Percentiles rank a stretch among this genome's conserved stretches.
Conservation (phyloP, 2,329 filamentous ascomycete genomes). For the Xylaria polymorpha region DNA sequence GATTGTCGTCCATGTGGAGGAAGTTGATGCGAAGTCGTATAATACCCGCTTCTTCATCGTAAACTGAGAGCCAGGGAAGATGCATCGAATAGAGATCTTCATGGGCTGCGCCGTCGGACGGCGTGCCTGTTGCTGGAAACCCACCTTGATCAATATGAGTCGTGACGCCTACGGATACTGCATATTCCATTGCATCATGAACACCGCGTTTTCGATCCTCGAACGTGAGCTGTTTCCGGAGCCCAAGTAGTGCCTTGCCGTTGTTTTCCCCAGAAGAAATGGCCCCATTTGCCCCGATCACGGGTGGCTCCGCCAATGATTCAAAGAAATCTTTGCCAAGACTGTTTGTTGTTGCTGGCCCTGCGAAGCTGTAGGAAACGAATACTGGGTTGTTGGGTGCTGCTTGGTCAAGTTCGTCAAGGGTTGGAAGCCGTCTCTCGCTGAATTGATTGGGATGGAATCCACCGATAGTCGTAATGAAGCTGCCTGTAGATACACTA, state of each 20-base stretch:
- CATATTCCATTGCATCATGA: slow-evolving; percentile 46
- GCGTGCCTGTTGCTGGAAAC: slow-evolving; percentile 44
- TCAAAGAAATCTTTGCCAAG: slow-evolving; percentile 43
- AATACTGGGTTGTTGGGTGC: slow-evolving; percentile 44
- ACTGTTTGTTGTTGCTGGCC: slow-evolving; percentile 45
- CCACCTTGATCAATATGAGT: slow-evolving; percentile 49
- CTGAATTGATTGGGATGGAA: slow-evolving; percentile 47
- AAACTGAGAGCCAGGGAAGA: slow-evolving; percentile 45
- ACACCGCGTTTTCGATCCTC: slow-evolving; percentile 44
- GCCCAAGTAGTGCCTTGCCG: slow-evolving; percentile 44
- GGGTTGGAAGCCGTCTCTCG: slow-evolving; percentile 45
- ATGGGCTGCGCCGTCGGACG: slow-evolving; percentile 43
- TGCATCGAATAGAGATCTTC: slow-evolving; percentile 47
- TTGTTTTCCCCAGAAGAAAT: slow-evolving; percentile 43
- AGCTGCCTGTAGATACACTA: slow-evolving; percentile 36
- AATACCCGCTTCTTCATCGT: slow-evolving; percentile 35
- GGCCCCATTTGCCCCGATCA: slow-evolving; percentile 39
- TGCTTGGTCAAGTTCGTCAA: slow-evolving; percentile 45
- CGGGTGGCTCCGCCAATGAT: slow-evolving; percentile 29
- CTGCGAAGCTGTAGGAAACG: slow-evolving; percentile 42
- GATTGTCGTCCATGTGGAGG: slow-evolving; percentile 43
- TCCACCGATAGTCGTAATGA: slow-evolving; percentile 49
- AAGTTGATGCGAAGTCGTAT: slow-evolving; percentile 48
- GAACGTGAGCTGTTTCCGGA: slow-evolving; percentile 42
- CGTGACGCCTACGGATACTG: slow-evolving; percentile 45